These are phyloP conservation scores for Onygenales sp. DNA, from an alignment of 2,329 filamentous ascomycete genomes.

Conservation along the genomic window DNA sequence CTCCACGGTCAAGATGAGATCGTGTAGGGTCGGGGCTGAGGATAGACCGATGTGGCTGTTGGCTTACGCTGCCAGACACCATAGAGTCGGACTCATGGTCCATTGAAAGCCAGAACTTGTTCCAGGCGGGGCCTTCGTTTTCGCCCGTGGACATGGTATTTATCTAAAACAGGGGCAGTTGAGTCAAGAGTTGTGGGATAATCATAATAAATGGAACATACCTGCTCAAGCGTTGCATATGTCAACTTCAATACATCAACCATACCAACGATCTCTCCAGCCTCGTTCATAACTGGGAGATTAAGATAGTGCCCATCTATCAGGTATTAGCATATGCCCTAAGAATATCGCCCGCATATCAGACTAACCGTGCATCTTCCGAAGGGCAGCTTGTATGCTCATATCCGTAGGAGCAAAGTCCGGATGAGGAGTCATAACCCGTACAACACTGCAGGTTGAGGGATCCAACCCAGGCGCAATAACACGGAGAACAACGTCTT, in stretches of 20 bases:
- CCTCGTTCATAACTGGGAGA: slow-evolving; percentile 94
- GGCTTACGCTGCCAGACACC: slow-evolving; percentile 70
- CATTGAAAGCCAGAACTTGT: slow-evolving; percentile 98
- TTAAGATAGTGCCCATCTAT: slow-evolving; percentile 96
- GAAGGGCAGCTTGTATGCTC: slow-evolving; percentile 94
- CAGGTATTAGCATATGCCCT: neutral
- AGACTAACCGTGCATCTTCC: slow-evolving; percentile 92
- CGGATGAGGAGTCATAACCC: slow-evolving; percentile 97
- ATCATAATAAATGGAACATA: slow-evolving; percentile 30
- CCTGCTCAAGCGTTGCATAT: slow-evolving; percentile 94
- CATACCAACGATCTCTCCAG: slow-evolving; percentile 97
- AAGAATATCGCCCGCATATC: slow-evolving; percentile 7
- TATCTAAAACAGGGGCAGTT: slow-evolving; percentile 38
- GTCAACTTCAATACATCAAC: slow-evolving; percentile 97
- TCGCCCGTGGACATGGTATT: slow-evolving; percentile 88
- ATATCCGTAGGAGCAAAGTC: slow-evolving; percentile 98
- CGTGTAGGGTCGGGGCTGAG: slow-evolving; percentile 71
- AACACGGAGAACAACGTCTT: slow-evolving; percentile 94
- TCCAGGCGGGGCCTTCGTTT: slow-evolving; percentile 94
- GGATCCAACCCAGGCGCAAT: slow-evolving; percentile 95
- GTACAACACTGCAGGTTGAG: slow-evolving; percentile 88
- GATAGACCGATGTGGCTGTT: slow-evolving; percentile 58
- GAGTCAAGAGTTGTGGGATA: neutral
- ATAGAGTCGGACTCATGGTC: slow-evolving; percentile 92
- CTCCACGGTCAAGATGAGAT: slow-evolving; percentile 54